phyloP scores from a whole-genome alignment of 1,284 basidiomycete species.

The Pseudomicrostroma phylloplanum region DNA sequence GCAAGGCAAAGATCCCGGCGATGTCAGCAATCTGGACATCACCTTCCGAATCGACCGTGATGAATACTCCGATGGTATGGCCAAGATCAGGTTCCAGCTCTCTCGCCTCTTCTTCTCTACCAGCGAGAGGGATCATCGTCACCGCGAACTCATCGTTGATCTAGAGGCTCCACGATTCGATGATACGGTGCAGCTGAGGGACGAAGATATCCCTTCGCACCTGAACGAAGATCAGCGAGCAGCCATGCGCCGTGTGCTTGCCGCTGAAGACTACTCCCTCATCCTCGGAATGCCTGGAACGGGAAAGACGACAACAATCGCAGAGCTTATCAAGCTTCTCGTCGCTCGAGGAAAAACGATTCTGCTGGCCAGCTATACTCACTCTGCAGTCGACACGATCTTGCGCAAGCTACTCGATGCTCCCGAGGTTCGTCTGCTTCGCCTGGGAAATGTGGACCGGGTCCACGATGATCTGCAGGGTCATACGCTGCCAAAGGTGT shows the following conservation, averaged over 20 bases:
- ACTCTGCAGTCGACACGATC: constrained; percentile 95
- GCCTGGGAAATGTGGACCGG: constrained; percentile 86
- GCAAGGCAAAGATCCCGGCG: constrained; percentile 8
- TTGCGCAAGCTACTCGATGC: constrained; percentile 62
- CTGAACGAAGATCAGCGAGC: constrained; percentile 71
- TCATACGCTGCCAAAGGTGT: constrained; percentile 51
- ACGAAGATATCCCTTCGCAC: constrained; percentile 29
- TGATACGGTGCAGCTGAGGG: constrained; percentile 3
- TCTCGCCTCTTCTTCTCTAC: constrained; percentile 71
- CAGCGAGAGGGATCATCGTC: constrained; percentile 57
- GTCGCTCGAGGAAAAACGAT: constrained; percentile 78
- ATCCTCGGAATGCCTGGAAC: constrained; percentile 97
- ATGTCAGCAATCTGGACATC: constrained; percentile 39
- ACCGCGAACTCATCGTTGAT: constrained; percentile 73
- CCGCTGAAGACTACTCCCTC: constrained; percentile 80
- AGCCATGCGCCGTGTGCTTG: constrained; percentile 69
- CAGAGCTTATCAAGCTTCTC: constrained; percentile 73
- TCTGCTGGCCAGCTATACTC: constrained; percentile 84
- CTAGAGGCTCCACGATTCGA: constrained; percentile 64
- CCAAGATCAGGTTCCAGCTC: constrained; percentile 79
- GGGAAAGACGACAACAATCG: constrained; percentile 92
- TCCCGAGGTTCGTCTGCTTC: constrained; percentile 57
- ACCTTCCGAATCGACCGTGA: constrained; percentile 89
- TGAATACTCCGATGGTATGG: constrained; percentile 79
- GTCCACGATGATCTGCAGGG: constrained; percentile 54